phyloP scores from a whole-genome alignment of 1,284 basidiomycete genomes.

The Pascua sp. region DNA sequence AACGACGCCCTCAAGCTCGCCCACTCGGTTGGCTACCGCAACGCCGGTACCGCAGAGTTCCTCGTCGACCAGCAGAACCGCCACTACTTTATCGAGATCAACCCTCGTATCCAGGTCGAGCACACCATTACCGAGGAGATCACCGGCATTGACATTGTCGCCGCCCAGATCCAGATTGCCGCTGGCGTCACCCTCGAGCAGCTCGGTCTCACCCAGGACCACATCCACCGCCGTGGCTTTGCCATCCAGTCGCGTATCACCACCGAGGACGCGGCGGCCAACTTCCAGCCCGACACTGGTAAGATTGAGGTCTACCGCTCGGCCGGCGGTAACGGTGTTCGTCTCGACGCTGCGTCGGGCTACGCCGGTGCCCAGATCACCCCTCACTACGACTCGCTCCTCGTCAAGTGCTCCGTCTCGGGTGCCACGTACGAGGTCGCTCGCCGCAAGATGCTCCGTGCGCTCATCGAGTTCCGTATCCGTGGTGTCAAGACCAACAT shows the following conservation, averaged over 20 bases:
- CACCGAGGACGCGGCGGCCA: conserved; percentile 87
- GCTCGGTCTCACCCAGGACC: conserved; percentile 94
- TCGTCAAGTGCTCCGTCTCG: conserved; percentile 94
- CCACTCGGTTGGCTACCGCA: conserved; percentile 86
- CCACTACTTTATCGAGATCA: conserved; percentile 99
- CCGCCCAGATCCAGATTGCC: conserved; percentile 97
- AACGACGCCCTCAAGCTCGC: conserved; percentile 92
- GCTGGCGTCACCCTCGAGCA: conserved; percentile 93
- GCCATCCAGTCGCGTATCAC: conserved; percentile 99
- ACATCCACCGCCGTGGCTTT: conserved; percentile 92
- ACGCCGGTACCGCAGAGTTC: conserved; percentile 96
- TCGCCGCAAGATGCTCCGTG: conserved; percentile 96
- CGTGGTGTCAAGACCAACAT: conserved; percentile 99
- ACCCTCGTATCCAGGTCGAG: conserved; percentile 97
- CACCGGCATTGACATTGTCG: conserved; percentile 97
- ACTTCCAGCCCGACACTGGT: conserved; percentile 97
- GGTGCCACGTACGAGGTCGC: conserved; percentile 99
- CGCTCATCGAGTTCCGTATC: conserved; percentile 98
- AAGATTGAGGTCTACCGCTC: conserved; percentile 99
- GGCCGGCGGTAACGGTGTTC: conserved; percentile 97
- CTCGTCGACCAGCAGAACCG: conserved; percentile 91
- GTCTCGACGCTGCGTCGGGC: conserved; percentile 94
- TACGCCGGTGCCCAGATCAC: conserved; percentile 99
- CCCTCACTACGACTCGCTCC: conserved; percentile 95
- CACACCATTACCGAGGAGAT: conserved; percentile 99